Evolutionary conservation across 768 basidiomycete genomes (phyloP).

Genomic region (Imleria badia): DNA sequence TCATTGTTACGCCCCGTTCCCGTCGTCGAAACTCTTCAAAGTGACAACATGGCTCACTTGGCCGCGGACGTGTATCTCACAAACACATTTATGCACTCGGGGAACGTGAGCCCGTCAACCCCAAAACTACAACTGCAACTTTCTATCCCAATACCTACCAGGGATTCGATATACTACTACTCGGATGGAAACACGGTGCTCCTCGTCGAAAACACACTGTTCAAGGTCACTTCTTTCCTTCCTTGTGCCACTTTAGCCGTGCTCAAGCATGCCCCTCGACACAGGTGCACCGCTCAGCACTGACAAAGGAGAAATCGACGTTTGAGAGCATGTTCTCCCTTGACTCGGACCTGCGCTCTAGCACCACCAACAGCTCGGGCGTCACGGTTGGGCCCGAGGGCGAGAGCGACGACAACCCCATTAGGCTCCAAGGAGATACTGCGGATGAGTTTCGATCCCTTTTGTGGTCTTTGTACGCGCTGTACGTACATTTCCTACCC

Average conservation of each 20-base stretch:
- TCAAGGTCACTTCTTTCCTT: conserved; percentile 41
- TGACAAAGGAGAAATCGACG: conserved; percentile 46
- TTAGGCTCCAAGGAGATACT: conserved; percentile 46
- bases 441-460: conserved; percentile 52
- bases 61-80: conserved; percentile 33
- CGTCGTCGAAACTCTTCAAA: conserved; percentile 13
- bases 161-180: conserved; percentile 42
- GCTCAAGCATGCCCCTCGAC: conserved; percentile 18
- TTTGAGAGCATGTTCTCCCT: conserved; percentile 50
- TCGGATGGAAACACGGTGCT: conserved; percentile 42
- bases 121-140: conserved; percentile 35
- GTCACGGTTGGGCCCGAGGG: conserved; percentile 43
- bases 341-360: conserved; percentile 35
- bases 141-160: conserved; percentile 34
- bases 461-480: conserved; percentile 51
- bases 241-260: conserved; percentile 12
- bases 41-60: conserved; percentile 29
- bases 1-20: background rate
- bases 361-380: conserved; percentile 18
- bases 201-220: conserved; percentile 43
- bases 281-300: conserved; percentile 40
- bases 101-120: conserved; percentile 30
- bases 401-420: conserved; percentile 49
- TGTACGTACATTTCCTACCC: conserved; percentile 38
- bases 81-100: conserved; percentile 34